These are phyloP conservation scores for Ramaria sp. DNA, from an alignment of 768 basidiomycete species.

Conservation along the genomic window DNA sequence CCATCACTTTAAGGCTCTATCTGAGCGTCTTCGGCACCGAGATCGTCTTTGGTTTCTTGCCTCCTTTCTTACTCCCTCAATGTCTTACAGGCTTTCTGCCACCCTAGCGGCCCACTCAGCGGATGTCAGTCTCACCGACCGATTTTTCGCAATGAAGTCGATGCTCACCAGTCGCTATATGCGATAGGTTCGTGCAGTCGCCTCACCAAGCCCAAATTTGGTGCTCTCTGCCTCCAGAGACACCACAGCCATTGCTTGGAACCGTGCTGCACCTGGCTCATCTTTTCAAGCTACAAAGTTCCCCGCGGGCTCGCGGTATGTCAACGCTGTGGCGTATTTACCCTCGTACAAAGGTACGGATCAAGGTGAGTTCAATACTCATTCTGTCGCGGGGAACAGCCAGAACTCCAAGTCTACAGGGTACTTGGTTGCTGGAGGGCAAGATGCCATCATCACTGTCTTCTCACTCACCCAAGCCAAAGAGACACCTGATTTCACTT, in stretches of 20 bases:
- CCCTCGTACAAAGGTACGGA: slow-evolving; percentile 45
- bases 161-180: slow-evolving; percentile 15
- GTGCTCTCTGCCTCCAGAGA: slow-evolving; percentile 89
- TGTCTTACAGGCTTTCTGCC: slow-evolving; percentile 73
- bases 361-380: slow-evolving; percentile 38
- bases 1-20: not conserved
- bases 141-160: slow-evolving; percentile 3
- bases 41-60: not conserved
- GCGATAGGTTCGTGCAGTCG: slow-evolving; percentile 71
- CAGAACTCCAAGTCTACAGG: slow-evolving; percentile 33
- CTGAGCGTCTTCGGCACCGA: slow-evolving; percentile 7
- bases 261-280: slow-evolving; percentile 33
- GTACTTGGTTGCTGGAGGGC: slow-evolving; percentile 78
- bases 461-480: slow-evolving; percentile 51
- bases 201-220: slow-evolving; percentile 62
- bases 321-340: slow-evolving; percentile 76
- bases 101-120: slow-evolving; percentile 57
- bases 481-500: slow-evolving; percentile 68
- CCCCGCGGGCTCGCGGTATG: slow-evolving; percentile 57
- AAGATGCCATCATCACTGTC: slow-evolving; percentile 80
- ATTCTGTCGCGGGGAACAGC: slow-evolving; percentile 6
- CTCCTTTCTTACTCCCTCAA: slow-evolving; percentile 17
- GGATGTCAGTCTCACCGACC: slow-evolving; percentile 44
- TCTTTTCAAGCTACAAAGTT: slow-evolving; percentile 43
- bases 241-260: slow-evolving; percentile 83